Percentiles rank a stretch among this genome's conserved stretches.
Evolutionary conservation across 495 filamentous ascomycete genomes (phyloP).

Genomic region (Pyronema domesticum): DNA sequence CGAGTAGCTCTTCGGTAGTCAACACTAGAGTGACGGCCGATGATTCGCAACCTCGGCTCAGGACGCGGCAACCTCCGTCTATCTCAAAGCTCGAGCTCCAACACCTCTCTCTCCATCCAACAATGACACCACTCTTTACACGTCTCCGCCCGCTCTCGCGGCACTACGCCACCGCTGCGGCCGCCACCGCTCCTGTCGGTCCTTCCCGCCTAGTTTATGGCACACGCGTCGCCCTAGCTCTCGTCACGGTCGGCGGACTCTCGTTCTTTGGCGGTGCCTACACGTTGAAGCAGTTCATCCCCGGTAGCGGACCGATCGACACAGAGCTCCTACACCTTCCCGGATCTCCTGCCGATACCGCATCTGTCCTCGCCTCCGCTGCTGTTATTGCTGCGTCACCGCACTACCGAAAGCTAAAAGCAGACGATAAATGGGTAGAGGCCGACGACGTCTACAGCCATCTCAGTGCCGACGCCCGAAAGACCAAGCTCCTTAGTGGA

Average conservation of each 20-base stretch:
- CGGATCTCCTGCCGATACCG: slow-evolving; percentile 26
- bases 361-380: slow-evolving; percentile 20
- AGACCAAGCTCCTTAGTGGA: background rate
- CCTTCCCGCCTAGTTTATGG: background rate
- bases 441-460: background rate
- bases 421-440: background rate
- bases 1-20: no score
- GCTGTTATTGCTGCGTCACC: slow-evolving; percentile 24
- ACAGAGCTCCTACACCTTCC: slow-evolving; percentile 22
- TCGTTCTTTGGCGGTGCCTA: slow-evolving; percentile 8
- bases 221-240: background rate
- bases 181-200: background rate
- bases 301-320: slow-evolving; percentile 2
- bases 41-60: no score
- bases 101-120: no score
- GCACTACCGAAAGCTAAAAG: slow-evolving; percentile 18
- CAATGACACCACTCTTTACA: background rate
- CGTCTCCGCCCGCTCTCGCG: background rate
- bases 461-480: background rate
- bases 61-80: no score
- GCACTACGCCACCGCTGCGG: background rate
- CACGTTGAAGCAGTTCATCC: slow-evolving; percentile 25
- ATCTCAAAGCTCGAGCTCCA: no score
- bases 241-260: background rate
- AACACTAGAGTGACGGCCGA: no score